These are phyloP conservation scores for Tylopilus microsporus DNA, from an alignment of 1,284 basidiomycete species.

Conservation along the genomic window DNA sequence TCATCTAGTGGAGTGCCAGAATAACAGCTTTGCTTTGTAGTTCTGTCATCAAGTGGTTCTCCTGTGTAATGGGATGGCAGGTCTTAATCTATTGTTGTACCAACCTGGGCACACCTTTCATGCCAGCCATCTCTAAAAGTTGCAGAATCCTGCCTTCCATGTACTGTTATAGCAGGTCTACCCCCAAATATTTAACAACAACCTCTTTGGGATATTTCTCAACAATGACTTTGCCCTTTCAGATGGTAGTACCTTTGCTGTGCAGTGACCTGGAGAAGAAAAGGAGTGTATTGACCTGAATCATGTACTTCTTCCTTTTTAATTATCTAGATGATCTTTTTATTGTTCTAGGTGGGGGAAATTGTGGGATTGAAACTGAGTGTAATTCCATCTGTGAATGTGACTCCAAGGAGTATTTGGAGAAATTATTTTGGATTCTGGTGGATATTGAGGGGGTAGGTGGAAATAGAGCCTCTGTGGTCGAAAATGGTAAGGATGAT, in stretches of 20 bases:
- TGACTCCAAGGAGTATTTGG: neutral
- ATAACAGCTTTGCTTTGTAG: no score
- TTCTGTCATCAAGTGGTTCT: no score
- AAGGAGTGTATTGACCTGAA: neutral
- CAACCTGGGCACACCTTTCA: neutral
- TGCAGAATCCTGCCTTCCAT: neutral
- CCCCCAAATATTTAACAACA: neutral
- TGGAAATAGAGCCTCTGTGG: no score
- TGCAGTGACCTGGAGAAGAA: neutral
- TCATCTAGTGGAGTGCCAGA: no score
- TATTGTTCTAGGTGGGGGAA: neutral
- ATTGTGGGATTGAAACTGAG: conserved; percentile 1
- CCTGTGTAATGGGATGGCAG: neutral
- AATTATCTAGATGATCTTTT: neutral
- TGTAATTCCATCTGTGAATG: neutral
- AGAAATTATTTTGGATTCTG: neutral
- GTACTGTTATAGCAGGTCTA: neutral
- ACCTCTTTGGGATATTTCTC: neutral
- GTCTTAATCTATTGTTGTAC: neutral
- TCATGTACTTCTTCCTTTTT: neutral
- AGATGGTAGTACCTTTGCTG: neutral
- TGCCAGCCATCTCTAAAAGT: neutral
- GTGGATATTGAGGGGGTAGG: neutral
- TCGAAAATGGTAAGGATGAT: no score
- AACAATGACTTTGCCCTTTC: neutral